These are phyloP conservation scores for Trichoderma afroharzianum DNA, from an alignment of 2,329 filamentous ascomycete species.

Conservation along the genomic window DNA sequence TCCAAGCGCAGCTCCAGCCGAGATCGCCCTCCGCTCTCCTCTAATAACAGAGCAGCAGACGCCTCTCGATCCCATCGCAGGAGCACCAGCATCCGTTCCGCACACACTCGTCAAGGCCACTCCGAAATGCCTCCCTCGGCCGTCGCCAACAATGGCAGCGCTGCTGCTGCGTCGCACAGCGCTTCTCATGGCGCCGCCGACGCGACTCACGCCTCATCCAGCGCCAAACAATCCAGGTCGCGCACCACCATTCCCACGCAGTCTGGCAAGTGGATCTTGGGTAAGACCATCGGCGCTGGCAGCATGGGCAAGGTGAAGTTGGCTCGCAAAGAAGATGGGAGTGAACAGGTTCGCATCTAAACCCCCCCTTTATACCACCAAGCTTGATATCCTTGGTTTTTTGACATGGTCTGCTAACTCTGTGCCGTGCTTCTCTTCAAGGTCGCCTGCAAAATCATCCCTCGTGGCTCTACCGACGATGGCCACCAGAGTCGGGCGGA, in stretches of 20 bases:
- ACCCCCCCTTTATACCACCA: slow-evolving; percentile 10
- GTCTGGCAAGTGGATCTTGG: slow-evolving; percentile 89
- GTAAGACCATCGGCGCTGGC: slow-evolving; percentile 94
- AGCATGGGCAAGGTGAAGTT: slow-evolving; percentile 99
- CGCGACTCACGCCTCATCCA: slow-evolving; percentile 35
- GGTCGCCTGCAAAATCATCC: slow-evolving; percentile 97
- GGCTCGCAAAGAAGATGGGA: slow-evolving; percentile 82
- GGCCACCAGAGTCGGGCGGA: slow-evolving; percentile 67
- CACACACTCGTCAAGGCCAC: slow-evolving; percentile 33
- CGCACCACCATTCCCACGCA: slow-evolving; percentile 84
- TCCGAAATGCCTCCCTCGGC: slow-evolving; percentile 50
- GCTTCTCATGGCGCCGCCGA: slow-evolving; percentile 36
- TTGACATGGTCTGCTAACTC: not conserved
- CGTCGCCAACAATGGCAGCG: slow-evolving; percentile 50
- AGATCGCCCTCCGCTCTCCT: slow-evolving; percentile 48
- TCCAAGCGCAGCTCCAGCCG: slow-evolving; percentile 62
- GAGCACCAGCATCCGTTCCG: slow-evolving; percentile 51
- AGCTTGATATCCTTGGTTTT: not conserved
- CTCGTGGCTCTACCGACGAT: slow-evolving; percentile 83
- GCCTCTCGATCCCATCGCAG: slow-evolving; percentile 41
- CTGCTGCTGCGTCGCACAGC: slow-evolving; percentile 48
- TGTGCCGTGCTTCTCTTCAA: slow-evolving; percentile 32
- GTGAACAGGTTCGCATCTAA: slow-evolving; percentile 69
- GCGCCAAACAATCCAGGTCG: slow-evolving; percentile 52
- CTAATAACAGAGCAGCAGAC: slow-evolving; percentile 42